phyloP scores from a whole-genome alignment of 176 grass and related monocot genomes.

The Themeda triandra region DNA sequence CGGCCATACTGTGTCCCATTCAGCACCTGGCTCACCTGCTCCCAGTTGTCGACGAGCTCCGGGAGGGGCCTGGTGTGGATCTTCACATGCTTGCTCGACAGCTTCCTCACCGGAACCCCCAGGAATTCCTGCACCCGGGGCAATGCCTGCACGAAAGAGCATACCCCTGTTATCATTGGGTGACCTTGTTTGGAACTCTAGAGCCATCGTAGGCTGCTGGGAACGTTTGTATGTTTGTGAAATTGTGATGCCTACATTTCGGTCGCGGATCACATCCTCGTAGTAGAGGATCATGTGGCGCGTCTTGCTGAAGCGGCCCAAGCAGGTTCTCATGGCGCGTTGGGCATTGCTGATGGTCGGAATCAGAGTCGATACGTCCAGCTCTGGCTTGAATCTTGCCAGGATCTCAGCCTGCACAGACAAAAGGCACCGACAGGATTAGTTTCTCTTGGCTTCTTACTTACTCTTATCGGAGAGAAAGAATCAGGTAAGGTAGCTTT shows the following conservation, averaged over 20 bases:
- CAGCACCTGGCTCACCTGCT: conserved; percentile 49
- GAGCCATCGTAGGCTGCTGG: background rate
- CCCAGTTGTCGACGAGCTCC: conserved; percentile 66
- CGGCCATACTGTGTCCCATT: conserved; percentile 54
- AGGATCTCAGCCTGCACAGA: conserved; percentile 74
- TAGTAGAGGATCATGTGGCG: conserved; percentile 83
- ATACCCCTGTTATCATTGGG: background rate
- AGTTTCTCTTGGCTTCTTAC: background rate
- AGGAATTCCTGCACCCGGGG: conserved; percentile 71
- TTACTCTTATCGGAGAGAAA: background rate
- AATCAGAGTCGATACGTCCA: conserved; percentile 52
- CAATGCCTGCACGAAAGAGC: conserved; percentile 44
- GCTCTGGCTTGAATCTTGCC: conserved; percentile 71
- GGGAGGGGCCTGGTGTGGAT: conserved; percentile 74
- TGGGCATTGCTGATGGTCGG: conserved; percentile 51
- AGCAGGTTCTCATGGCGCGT: conserved; percentile 40
- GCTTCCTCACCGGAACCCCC: conserved; percentile 40
- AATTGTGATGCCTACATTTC: conserved; percentile 40
- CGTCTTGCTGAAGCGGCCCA: conserved; percentile 46
- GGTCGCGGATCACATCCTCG: conserved; percentile 69
- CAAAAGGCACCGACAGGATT: background rate
- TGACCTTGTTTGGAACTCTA: background rate
- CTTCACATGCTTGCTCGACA: conserved; percentile 77
- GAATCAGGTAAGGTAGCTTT: background rate
- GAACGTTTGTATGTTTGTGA: background rate